Base-by-base conservation (phyloP, 192 early-diverging fungal genomes). In the Backusella westeae region DNA sequence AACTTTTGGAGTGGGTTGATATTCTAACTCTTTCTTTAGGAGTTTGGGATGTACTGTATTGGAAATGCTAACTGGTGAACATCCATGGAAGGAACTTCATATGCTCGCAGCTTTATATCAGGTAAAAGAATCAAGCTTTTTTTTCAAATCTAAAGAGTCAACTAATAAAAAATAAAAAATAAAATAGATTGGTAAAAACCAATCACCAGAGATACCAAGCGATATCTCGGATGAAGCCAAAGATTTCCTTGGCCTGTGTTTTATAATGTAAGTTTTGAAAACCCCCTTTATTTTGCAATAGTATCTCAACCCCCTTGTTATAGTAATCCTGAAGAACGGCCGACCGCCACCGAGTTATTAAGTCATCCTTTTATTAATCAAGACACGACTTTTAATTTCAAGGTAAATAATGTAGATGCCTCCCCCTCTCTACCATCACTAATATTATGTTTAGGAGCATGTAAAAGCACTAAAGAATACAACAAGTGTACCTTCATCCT, bases 21-120 rank as follows among this genome's bases (percentile, higher is more conserved):
- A 32, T 32, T 32, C 32, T 32, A 32, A 32, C 32, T 3, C 32
- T 32, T 32, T 32, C 32, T 32, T 32, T 29, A 63, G 56, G 56
- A 87, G 88, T 73, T 84, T 93, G 59, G 92, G 96, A 41, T 98
- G 96, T 77, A 79, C 96, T 6, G 93, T 95, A 10, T 77, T 99
- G 46, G 96, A 99, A 81, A 99, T 99, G 97, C 90, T 98, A 77
- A 93, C 96, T 17, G 96, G 95, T 29, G 82, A 91, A 21, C 90
- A 84, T 74, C 93, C 93, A 7, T 95, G 93, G 93, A 82, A 74
- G 17, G 69, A 76, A 36, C 79, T 81, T 29, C 77, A 80, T 67
- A 34, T 29, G 2, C 72, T 82, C n/a, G 80, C 86, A 53, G 84
- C 85, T 5, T 77, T 89, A 36, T 89, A 86, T 67, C 85, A 83